Conservation (phyloP, 1,139 yeast genomes). For the Nakaseomyces delphensis region DNA sequence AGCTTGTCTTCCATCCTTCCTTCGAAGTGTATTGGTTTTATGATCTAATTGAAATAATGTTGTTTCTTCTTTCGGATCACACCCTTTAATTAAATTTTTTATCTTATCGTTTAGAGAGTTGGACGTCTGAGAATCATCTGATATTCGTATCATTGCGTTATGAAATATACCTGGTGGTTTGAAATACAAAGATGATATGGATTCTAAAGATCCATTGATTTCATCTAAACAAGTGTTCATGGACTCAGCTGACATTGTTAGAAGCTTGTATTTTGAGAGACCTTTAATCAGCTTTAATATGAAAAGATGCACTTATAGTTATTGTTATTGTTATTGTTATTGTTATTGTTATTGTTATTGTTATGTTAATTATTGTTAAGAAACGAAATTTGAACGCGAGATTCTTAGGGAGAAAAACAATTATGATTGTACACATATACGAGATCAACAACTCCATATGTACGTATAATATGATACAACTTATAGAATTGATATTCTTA, state of each 20-base stretch:
- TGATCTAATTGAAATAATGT: slow-evolving; percentile 24
- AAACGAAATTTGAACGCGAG: not conserved
- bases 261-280: not conserved
- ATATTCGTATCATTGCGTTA: slow-evolving; percentile 24
- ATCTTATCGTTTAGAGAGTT: slow-evolving; percentile 18
- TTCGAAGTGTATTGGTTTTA: slow-evolving; percentile 17
- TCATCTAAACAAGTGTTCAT: slow-evolving; percentile 20
- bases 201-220: slow-evolving; percentile 22
- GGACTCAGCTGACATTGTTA: not conserved
- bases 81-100: slow-evolving; percentile 26
- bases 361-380: not conserved
- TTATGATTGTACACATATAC: no score
- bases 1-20: slow-evolving; percentile 30
- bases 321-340: not conserved
- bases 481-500: no score
- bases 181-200: slow-evolving; percentile 26
- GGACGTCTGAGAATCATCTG: slow-evolving; percentile 12
- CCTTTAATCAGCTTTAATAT: not conserved
- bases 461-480: not conserved
- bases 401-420: not conserved
- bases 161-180: slow-evolving; percentile 32
- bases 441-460: not conserved
- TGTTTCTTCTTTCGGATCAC: slow-evolving; percentile 25
- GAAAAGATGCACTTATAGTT: not conserved
- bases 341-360: not conserved